Base-by-base conservation (phyloP, 2,329 filamentous ascomycete genomes). In the Ramularia endophylla region DNA sequence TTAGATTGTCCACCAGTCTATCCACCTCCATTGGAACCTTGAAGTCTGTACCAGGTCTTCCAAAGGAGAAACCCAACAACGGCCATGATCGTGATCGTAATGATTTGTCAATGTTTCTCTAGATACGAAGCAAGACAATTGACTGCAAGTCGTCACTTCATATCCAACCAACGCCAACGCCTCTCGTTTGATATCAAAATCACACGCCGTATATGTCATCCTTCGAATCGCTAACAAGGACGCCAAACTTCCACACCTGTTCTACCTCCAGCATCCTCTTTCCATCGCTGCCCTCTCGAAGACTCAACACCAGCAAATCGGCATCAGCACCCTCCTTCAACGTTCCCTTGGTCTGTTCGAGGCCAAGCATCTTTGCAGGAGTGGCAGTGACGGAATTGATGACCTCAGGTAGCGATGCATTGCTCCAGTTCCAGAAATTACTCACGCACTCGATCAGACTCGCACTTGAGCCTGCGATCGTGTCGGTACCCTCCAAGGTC, bases 171-270 rank as follows among this genome's bases (percentile, higher is more conserved):
- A 40, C 38, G 29, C 37, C 27, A 31, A 12, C 37, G 37, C 38
- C 35, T 27, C 9, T 7, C 13, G 34, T 18, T n/a, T n/a, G n/a
- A 27, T 30, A 5, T 39, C 16, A 4, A 25, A 29, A 31, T 42
- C 25, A 42, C 9, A 38, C 31, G 15, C 36, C 38, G 22, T 16
- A 18, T n/a, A 13, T 38, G 13, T 36, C 17, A 15, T 46, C 13
- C 16, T 46, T 29, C 27, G 33, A 33, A 30, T 52, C 47, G 28
- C 47, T 47, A 16, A 83, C 72, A 50, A 70, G 68, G 27, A 65
- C 65, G 5, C 85, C 84, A 68, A 87, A 87, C 65, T 88, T 88
- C 84, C 83, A 88, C 15, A 87, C 83, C 63, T 86, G 77, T 45
- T 86, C 81, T n/a, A 88, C 70, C 8, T 74, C 68, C 29, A 90